Conservation (phyloP, 768 basidiomycete species). For the Tricholoma matsutake region DNA sequence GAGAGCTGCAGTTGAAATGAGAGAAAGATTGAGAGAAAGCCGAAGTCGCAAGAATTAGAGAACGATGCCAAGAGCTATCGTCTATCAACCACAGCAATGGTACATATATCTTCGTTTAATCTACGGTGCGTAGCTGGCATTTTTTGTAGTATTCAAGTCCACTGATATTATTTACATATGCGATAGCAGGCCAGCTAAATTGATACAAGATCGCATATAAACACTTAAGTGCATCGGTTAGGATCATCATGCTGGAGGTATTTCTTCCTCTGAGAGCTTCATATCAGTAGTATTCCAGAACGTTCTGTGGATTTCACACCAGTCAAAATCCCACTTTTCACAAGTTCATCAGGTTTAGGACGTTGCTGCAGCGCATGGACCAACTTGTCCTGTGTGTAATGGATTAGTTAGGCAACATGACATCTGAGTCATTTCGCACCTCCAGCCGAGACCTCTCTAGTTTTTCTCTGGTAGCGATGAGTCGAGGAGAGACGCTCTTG, state of each 20-base stretch:
- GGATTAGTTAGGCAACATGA: neutral
- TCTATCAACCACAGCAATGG: neutral
- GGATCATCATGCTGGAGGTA: constrained; percentile 12
- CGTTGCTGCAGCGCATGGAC: constrained; percentile 56
- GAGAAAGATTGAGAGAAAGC: constrained; percentile 41
- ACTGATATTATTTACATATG: neutral
- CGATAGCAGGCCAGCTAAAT: neutral
- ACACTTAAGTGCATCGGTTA: neutral
- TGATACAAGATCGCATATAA: neutral
- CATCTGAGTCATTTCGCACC: constrained; percentile 31
- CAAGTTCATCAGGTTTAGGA: constrained; percentile 58
- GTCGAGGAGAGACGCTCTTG: constrained; percentile 53
- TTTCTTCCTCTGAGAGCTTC: constrained; percentile 21
- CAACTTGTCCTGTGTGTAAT: constrained; percentile 50
- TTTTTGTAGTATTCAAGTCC: neutral
- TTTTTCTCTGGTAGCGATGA: constrained; percentile 57
- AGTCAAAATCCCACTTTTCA: constrained; percentile 60
- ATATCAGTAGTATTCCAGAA: constrained; percentile 1
- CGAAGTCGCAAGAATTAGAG: constrained; percentile 25
- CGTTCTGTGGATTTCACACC: constrained; percentile 13
- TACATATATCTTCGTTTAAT: neutral
- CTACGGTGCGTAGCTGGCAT: neutral
- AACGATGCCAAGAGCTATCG: neutral
- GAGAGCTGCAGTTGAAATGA: constrained; percentile 56
- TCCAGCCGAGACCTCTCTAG: constrained; percentile 62